Percentiles rank a stretch among this genome's conserved stretches.
Evolutionary conservation across 805 yeast species (phyloP).

Genomic region (Ogataea zsoltii): DNA sequence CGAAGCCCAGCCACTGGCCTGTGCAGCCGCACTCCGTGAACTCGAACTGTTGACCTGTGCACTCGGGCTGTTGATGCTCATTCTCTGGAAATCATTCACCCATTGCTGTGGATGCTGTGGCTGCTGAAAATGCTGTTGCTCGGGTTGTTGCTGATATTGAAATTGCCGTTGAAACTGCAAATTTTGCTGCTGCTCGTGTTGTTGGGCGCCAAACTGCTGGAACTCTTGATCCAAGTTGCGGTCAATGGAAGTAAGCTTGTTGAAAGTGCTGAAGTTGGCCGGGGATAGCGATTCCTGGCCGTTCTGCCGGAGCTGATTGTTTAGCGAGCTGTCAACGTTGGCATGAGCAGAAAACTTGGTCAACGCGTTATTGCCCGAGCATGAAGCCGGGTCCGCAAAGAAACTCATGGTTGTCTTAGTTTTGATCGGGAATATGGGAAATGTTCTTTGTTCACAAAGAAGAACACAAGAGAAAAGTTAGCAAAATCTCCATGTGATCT

Average conservation of each 20-base stretch:
- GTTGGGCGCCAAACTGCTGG: constrained; percentile 9
- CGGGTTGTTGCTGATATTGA: constrained; percentile 1
- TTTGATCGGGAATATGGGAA: not conserved
- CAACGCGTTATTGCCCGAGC: constrained; percentile 49
- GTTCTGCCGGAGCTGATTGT: constrained; percentile 32
- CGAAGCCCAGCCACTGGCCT: constrained; percentile 14
- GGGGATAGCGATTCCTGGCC: not conserved
- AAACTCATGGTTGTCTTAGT: not conserved
- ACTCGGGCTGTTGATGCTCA: constrained; percentile 12
- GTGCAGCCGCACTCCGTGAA: not conserved
- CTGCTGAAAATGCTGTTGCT: constrained; percentile 6
- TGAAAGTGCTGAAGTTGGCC: constrained; percentile 10
- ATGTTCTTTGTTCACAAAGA: not conserved
- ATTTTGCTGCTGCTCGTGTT: not conserved
- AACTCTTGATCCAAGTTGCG: constrained; percentile 31
- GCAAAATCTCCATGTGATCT: not conserved
- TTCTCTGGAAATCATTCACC: constrained; percentile 25
- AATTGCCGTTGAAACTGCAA: not conserved
- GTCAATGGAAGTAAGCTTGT: constrained; percentile 30
- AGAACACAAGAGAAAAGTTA: not conserved
- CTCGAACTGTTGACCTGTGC: constrained; percentile 2
- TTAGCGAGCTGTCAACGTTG: constrained; percentile 42
- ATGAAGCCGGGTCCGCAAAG: constrained; percentile 27
- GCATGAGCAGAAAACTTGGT: constrained; percentile 42
- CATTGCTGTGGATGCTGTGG: constrained; percentile 14